These are phyloP conservation scores for Penicillium sp. DNA, from an alignment of 2,329 filamentous ascomycete species.

Conservation along the genomic window DNA sequence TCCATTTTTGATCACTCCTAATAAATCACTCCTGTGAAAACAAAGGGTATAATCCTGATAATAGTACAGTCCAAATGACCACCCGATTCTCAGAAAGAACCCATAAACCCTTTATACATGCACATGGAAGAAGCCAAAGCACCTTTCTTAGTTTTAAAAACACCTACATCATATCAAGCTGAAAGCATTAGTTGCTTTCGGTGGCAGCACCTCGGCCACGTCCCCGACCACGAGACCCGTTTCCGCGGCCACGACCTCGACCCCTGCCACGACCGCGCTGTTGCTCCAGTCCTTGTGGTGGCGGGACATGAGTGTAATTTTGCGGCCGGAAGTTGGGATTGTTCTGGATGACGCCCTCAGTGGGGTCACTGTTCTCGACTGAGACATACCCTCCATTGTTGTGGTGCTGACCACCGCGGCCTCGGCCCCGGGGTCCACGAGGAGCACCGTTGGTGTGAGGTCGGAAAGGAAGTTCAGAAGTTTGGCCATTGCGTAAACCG, in stretches of 20 bases:
- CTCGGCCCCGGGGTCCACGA: conserved; percentile 37
- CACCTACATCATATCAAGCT: not conserved
- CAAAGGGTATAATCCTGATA: not conserved
- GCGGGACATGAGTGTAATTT: conserved; percentile 57
- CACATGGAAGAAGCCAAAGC: conserved; percentile 4
- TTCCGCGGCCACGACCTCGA: conserved; percentile 41
- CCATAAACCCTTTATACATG: conserved; percentile 8
- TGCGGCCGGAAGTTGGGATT: conserved; percentile 62
- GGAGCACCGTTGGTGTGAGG: conserved; percentile 33
- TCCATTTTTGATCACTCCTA: conserved; percentile 7
- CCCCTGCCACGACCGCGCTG: conserved; percentile 43
- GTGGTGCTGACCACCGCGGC: conserved; percentile 35
- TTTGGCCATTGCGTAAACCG: conserved; percentile 28
- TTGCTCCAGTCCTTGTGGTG: conserved; percentile 46
- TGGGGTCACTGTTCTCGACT: conserved; percentile 55
- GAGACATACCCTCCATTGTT: conserved; percentile 43
- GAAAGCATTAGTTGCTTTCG: conserved; percentile 9
- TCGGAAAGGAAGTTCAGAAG: conserved; percentile 36
- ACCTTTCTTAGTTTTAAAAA: not conserved
- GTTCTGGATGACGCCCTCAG: conserved; percentile 57
- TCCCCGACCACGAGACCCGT: conserved; percentile 34
- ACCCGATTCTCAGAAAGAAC: not conserved
- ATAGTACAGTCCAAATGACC: conserved; percentile 1
- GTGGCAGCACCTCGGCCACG: conserved; percentile 34
- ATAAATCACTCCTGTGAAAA: not conserved